Evolutionary conservation across 306 rosid species (phyloP).

Genomic region (Ammopiptanthus mongolicus): DNA sequence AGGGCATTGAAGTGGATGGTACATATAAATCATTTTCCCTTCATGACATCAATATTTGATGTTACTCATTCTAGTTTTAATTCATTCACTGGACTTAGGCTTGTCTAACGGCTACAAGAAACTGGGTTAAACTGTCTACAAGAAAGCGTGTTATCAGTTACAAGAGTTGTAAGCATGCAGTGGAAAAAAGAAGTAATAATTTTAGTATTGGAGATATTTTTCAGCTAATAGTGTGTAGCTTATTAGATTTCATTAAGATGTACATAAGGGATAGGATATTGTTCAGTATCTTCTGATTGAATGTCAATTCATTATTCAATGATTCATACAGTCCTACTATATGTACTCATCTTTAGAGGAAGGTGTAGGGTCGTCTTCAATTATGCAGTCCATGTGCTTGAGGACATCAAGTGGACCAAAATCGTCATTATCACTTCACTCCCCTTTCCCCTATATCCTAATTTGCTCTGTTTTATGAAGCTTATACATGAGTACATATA

Average conservation of each 20-base stretch:
- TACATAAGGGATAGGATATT: neutral
- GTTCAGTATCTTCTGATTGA: neutral
- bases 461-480: neutral
- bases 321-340: neutral
- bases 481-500: neutral
- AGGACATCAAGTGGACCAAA: neutral
- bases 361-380: neutral
- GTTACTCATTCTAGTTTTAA: conserved; percentile 14
- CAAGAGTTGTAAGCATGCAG: neutral
- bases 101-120: neutral
- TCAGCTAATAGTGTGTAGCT: neutral
- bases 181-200: neutral
- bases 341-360: neutral
- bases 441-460: neutral
- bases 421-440: neutral
- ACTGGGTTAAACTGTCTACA: neutral
- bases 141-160: neutral
- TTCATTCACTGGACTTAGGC: neutral
- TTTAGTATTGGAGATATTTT: neutral
- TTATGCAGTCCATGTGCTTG: neutral
- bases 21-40: conserved; percentile 25
- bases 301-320: neutral
- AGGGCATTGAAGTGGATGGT: conserved; percentile 98
- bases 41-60: conserved; percentile 12
- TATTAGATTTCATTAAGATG: neutral